Evolutionary conservation across 1,284 basidiomycete genomes (phyloP).

Genomic region (Abortiporus biennis): DNA sequence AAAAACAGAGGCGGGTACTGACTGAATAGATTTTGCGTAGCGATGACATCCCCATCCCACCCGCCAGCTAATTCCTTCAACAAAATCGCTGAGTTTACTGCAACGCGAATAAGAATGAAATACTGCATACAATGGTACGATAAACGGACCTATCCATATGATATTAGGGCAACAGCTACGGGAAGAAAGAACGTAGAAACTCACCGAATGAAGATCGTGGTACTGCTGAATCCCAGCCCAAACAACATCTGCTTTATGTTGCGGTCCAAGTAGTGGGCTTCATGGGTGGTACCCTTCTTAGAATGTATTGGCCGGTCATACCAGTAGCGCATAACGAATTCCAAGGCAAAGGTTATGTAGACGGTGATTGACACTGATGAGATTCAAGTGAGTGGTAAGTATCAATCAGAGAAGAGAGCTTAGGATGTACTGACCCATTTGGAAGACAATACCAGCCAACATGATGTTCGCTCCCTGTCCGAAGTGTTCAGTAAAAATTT

Average conservation of each 20-base stretch:
- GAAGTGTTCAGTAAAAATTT: neutral
- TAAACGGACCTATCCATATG: conserved; percentile 15
- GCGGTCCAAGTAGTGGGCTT: conserved; percentile 14
- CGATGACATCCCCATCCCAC: conserved; percentile 41
- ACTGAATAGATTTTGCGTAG: conserved; percentile 46
- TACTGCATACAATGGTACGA: conserved; percentile 30
- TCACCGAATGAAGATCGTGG: conserved; percentile 33
- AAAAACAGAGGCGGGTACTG: conserved; percentile 2
- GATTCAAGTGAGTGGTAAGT: conserved; percentile 20
- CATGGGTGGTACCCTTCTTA: neutral
- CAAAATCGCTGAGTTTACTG: neutral
- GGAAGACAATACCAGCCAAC: conserved; percentile 50
- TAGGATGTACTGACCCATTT: conserved; percentile 34
- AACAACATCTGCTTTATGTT: conserved; percentile 27
- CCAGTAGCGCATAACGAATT: conserved; percentile 40
- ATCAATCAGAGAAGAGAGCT: neutral
- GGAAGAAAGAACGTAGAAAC: conserved; percentile 1
- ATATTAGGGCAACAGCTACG: neutral
- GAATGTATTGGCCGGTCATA: conserved; percentile 30
- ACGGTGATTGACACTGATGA: conserved; percentile 34
- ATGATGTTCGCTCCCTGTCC: conserved; percentile 42
- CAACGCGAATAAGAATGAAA: neutral
- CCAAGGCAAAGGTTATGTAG: conserved; percentile 34
- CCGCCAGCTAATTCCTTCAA: conserved; percentile 34
- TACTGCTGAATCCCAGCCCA: conserved; percentile 28